Base-by-base conservation (phyloP, 176 grass and related monocot species). In the Musa troglodytarum region DNA sequence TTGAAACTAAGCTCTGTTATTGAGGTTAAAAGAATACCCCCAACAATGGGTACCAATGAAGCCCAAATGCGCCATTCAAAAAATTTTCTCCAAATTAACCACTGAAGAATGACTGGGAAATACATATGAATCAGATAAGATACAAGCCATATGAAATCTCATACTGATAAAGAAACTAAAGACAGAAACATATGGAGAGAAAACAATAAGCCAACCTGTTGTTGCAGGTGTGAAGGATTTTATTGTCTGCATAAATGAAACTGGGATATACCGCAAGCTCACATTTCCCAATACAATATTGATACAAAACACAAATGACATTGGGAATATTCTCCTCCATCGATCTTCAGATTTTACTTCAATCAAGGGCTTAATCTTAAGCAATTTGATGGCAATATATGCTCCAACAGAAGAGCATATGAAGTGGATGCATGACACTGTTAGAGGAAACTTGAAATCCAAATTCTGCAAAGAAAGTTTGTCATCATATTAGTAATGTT, bases 221-320 rank as follows among this genome's bases (percentile, higher is more conserved):
- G 95, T 98, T 66, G 95, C 95, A 82, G 95, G 95, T 73, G 95
- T 98, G 82, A 98, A 98, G 20, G 95, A 98, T 88, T 98, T 98
- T 19, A 98, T 98, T 0, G 95, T 98, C 80, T 98, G 95, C 95
- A 98, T 98, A 68, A 98, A 98, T 2, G 90, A 93, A 20, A 98
- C 95, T 19, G 95, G 95, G 68, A 98, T 98, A 68, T 93, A 98
- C 23, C 95, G 88, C 82, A 98, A 79, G 76, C 95, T 98, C 23
- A 98, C 78, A 78, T 98, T 98, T 50, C 95, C 95, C 54, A 98
- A 69, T 61, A 98, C 95, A 16, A 98, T 98, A 74, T 98, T 98
- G 63, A 98, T 93, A 82, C 95, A 98, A 74, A 98, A 98, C 14
- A 98, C 95, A 16, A 93, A 91, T 13, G 95, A 98, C 90, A 98